These are phyloP conservation scores for Globisporangium cystogenes DNA, from an alignment of 352 stramenopile species.

Conservation along the genomic window DNA sequence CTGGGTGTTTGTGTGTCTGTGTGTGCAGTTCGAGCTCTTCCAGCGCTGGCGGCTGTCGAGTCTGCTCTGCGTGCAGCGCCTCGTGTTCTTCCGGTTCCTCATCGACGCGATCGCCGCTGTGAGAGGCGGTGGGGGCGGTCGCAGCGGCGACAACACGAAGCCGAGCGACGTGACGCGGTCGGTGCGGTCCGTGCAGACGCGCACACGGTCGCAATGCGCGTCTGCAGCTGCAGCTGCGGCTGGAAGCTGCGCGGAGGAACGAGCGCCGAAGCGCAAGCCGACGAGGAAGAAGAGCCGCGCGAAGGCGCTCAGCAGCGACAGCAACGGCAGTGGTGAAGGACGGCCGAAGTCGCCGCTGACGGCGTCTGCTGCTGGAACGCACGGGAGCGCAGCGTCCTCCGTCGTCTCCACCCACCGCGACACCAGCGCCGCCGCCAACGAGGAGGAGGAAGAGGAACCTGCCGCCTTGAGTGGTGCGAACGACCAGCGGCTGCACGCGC, in stretches of 20 bases:
- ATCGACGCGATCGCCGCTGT: slow-evolving; percentile 28
- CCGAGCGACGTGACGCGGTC: neutral
- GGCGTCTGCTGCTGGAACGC: neutral
- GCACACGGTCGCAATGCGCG: neutral
- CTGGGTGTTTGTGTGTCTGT: neutral
- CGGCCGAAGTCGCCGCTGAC: neutral
- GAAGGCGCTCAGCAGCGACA: neutral
- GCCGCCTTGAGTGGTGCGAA: neutral
- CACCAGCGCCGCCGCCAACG: neutral
- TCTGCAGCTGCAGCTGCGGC: too few species aligned
- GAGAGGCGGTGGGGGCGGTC: neutral
- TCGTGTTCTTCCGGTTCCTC: slow-evolving; percentile 56
- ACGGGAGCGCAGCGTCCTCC: slow-evolving; percentile 1
- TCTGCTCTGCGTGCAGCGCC: slow-evolving; percentile 40
- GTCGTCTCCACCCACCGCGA: neutral
- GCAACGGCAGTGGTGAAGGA: neutral
- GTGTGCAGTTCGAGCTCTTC: slow-evolving; percentile 30
- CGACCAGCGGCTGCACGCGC: slow-evolving; percentile 1
- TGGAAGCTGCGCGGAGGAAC: neutral
- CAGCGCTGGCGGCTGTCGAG: slow-evolving; percentile 30
- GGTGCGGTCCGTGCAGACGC: slow-evolving; percentile 4
- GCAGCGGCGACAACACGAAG: too few species aligned
- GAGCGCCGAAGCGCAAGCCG: neutral
- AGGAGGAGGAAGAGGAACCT: neutral
- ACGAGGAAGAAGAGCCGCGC: slow-evolving; percentile 2